Conservation (phyloP, 345 rosid genomes). For the thale cress (Arabidopsis thaliana) region DNA sequence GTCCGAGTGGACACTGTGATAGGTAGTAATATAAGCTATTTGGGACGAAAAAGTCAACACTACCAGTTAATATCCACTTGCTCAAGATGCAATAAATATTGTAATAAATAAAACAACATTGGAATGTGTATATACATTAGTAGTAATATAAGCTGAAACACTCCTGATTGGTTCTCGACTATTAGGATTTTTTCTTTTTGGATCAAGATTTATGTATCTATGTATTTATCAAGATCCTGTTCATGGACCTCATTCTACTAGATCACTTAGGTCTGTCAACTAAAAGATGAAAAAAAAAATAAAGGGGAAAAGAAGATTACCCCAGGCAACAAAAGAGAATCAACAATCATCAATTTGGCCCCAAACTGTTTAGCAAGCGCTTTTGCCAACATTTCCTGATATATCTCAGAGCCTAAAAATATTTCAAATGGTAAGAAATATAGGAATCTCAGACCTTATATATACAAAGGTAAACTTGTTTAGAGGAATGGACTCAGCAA, state of each 20-base stretch:
- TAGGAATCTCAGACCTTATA: background rate
- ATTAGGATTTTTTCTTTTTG: background rate
- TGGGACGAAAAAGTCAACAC: conserved; percentile 14
- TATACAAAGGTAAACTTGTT: conserved; percentile 16
- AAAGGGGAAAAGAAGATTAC: conserved; percentile 55
- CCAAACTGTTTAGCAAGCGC: conserved; percentile 89
- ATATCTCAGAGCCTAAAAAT: conserved; percentile 87
- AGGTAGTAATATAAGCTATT: conserved; percentile 6
- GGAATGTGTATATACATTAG: background rate
- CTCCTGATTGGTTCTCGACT: background rate
- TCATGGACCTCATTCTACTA: background rate
- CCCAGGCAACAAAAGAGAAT: conserved; percentile 91
- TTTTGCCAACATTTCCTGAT: conserved; percentile 88
- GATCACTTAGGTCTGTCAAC: background rate
- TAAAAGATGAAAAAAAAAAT: background rate
- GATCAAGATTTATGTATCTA: background rate
- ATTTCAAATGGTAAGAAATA: conserved; percentile 11
- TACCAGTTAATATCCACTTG: conserved; percentile 12
- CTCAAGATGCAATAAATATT: conserved; percentile 5
- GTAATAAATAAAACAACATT: conserved; percentile 6
- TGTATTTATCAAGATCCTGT: background rate
- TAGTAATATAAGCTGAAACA: background rate
- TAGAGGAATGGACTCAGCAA: conserved; percentile 3
- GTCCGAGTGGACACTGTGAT: background rate
- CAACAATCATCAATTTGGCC: conserved; percentile 81